Conservation (phyloP, 441 rosid genomes). For the Jatropha podagrica region DNA sequence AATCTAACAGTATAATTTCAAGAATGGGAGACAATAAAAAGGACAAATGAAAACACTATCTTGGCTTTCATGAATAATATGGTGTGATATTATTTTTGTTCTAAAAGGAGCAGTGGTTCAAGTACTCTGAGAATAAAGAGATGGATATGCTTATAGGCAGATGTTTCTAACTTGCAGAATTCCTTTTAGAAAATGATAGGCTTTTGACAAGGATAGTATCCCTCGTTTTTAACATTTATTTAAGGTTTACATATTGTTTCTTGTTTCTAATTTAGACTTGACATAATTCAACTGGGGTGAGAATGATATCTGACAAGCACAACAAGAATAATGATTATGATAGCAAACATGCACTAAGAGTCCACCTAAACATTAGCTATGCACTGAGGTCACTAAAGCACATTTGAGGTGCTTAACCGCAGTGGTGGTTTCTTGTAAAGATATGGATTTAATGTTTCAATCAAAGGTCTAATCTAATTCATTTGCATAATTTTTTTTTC, state of each 20-base stretch:
- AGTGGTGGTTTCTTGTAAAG: neutral
- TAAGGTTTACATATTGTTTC: neutral
- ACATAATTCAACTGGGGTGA: neutral
- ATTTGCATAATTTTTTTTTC: constrained; percentile 20
- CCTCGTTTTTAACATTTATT: neutral
- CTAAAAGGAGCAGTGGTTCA: neutral
- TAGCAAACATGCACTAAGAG: neutral
- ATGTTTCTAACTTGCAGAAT: neutral
- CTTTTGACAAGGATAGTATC: neutral
- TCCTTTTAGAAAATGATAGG: neutral
- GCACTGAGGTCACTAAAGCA: neutral
- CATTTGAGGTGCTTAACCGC: neutral
- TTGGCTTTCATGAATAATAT: neutral
- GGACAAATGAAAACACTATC: neutral
- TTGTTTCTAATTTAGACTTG: neutral
- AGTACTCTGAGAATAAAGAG: neutral
- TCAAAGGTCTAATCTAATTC: constrained; percentile 6
- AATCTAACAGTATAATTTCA: neutral
- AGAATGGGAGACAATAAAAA: neutral
- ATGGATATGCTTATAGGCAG: neutral
- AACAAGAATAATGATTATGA: neutral
- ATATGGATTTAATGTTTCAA: neutral
- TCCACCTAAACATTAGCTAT: neutral
- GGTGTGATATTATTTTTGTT: neutral
- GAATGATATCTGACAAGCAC: constrained; percentile 2